phyloP scores from a whole-genome alignment of 176 grass and related monocot species.

The Elymus sibiricus region DNA sequence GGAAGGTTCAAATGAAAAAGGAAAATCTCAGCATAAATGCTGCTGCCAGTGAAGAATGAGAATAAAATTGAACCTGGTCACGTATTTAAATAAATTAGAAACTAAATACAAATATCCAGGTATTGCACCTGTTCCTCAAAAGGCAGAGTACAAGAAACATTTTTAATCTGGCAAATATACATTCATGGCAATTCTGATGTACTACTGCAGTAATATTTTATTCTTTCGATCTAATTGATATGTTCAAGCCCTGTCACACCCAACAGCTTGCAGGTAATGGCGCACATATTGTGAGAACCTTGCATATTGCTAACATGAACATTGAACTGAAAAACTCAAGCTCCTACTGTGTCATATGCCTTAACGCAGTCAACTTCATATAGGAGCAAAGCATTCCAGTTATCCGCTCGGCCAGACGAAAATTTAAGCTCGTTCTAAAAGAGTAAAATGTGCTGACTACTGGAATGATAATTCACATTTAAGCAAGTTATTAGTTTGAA shows the following conservation, averaged over 20 bases:
- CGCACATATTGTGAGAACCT: not conserved
- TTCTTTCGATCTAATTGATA: not conserved
- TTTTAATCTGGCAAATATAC: not conserved
- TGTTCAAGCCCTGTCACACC: not conserved
- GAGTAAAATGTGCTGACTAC: not conserved
- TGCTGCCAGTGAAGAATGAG: not conserved
- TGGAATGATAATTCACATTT: not conserved
- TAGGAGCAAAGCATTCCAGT: not conserved
- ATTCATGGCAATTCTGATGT: not conserved
- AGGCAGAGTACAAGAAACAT: not conserved
- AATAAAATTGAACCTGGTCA: not conserved
- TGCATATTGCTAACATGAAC: not conserved
- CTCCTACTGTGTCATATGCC: not conserved
- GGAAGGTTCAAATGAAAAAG: constrained; percentile 22
- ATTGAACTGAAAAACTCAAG: not conserved
- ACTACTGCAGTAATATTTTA: not conserved
- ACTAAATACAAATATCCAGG: not conserved
- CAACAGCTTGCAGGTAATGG: not conserved
- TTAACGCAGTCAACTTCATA: not conserved
- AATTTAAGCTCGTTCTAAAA: constrained; percentile 4
- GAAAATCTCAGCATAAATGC: not conserved
- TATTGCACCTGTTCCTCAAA: not conserved
- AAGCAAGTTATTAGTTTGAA: not conserved
- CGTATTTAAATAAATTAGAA: not conserved
- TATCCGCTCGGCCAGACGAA: not conserved